These are phyloP conservation scores for Metschnikowia borealis DNA, from an alignment of 805 yeast genomes.

Conservation along the genomic window DNA sequence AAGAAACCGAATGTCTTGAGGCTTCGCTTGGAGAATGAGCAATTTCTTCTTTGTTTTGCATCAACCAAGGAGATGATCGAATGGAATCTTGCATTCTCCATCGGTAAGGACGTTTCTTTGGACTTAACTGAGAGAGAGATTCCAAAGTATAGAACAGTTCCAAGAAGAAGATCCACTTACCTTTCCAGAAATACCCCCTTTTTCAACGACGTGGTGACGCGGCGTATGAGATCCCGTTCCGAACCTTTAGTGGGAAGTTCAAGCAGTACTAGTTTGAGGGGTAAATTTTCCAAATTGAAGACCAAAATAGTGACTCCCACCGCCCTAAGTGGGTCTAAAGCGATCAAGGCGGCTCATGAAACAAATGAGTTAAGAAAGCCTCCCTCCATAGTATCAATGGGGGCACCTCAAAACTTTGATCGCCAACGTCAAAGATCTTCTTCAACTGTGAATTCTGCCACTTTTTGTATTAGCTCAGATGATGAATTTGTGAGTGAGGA, in stretches of 20 bases:
- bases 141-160: constrained; percentile 78
- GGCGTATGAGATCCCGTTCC: constrained; percentile 12
- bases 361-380: neutral
- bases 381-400: neutral
- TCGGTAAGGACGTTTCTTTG: constrained; percentile 75
- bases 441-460: neutral
- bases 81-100: constrained; percentile 71
- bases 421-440: neutral
- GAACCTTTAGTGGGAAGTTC: constrained; percentile 9
- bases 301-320: constrained; percentile 2
- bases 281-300: constrained; percentile 9
- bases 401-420: neutral
- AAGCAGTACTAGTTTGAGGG: constrained; percentile 7
- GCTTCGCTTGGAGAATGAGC: constrained; percentile 78
- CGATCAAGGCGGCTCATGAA: neutral
- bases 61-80: constrained; percentile 63
- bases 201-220: constrained; percentile 6
- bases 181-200: constrained; percentile 9
- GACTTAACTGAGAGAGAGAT: constrained; percentile 68
- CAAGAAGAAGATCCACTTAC: constrained; percentile 60
- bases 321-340: neutral
- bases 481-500: neutral
- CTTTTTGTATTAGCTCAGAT: neutral
- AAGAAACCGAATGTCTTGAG: constrained; percentile 68
- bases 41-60: constrained; percentile 63